Evolutionary conservation across 2,329 filamentous ascomycete species (phyloP).

Genomic region (Fusarium sp.): DNA sequence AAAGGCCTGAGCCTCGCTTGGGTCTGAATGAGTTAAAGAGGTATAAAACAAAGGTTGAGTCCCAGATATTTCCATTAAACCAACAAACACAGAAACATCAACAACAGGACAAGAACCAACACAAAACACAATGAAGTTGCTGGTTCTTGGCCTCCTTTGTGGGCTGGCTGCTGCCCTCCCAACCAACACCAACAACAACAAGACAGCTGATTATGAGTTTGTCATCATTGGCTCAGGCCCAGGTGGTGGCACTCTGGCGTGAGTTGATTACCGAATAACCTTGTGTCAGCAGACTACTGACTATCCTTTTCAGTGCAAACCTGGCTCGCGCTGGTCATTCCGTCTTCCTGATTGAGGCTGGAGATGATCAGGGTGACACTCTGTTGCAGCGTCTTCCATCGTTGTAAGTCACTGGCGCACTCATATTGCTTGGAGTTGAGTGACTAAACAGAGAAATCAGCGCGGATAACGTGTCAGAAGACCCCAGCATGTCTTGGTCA

Average conservation of each 20-base stretch:
- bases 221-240: conserved; percentile 69
- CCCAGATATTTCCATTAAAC: background rate
- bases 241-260: conserved; percentile 65
- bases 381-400: conserved; percentile 27
- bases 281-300: background rate
- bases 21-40: background rate
- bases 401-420: conserved; percentile 7
- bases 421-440: too few species aligned
- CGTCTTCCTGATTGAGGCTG: conserved; percentile 68
- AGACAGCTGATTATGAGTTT: conserved; percentile 61
- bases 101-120: background rate
- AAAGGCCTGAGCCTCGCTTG: background rate
- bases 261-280: background rate
- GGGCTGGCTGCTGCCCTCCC: conserved; percentile 11
- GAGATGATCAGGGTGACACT: conserved; percentile 60
- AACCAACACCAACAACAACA: conserved; percentile 1
- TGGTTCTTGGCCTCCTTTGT: background rate
- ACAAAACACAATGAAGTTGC: conserved; percentile 4
- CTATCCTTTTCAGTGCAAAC: conserved; percentile 49
- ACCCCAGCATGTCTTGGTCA: conserved; percentile 58
- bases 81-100: background rate
- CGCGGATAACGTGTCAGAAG: conserved; percentile 18
- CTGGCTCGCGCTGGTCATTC: conserved; percentile 66
- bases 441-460: background rate
- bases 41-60: background rate